Percentiles rank a stretch among this genome's conserved stretches.
phyloP scores from a whole-genome alignment of 768 basidiomycete species.

The Pleurotus cornucopiae region DNA sequence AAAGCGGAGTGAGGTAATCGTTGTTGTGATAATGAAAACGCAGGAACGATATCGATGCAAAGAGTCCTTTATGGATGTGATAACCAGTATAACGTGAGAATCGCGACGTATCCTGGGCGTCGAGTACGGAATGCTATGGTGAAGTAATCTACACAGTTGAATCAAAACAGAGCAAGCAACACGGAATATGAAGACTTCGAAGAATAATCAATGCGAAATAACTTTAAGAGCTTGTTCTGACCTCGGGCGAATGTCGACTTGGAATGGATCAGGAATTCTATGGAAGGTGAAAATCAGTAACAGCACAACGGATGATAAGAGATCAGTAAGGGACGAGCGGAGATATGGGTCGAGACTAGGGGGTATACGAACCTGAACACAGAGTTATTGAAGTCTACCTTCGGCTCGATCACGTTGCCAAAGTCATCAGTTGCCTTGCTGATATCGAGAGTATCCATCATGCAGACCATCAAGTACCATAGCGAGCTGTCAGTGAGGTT shows the following conservation, averaged over 20 bases:
- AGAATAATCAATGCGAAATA: slow-evolving; percentile 25
- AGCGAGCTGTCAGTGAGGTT: slow-evolving; percentile 58
- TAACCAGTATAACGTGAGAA: no score
- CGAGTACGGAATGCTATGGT: not conserved
- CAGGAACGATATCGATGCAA: no score
- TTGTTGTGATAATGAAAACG: no score
- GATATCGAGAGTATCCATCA: slow-evolving; percentile 17
- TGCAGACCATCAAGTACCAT: slow-evolving; percentile 15
- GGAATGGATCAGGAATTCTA: slow-evolving; percentile 45
- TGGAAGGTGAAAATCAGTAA: not conserved
- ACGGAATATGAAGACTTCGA: slow-evolving; percentile 1
- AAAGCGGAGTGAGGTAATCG: no score
- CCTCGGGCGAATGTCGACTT: slow-evolving; percentile 46
- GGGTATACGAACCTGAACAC: slow-evolving; percentile 49
- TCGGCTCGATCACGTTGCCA: slow-evolving; percentile 44
- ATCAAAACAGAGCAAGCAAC: not conserved
- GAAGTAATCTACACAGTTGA: slow-evolving; percentile 5
- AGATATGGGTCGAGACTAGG: not conserved
- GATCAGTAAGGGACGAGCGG: not conserved
- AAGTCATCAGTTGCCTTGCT: slow-evolving; percentile 36
- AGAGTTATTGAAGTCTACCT: slow-evolving; percentile 51
- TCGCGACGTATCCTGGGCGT: no score
- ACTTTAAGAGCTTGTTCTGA: slow-evolving; percentile 39
- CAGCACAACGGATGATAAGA: slow-evolving; percentile 1
- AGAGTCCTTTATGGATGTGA: no score